These are phyloP conservation scores for Clohesyomyces aquaticus DNA, from an alignment of 495 filamentous ascomycete species.

Conservation along the genomic window DNA sequence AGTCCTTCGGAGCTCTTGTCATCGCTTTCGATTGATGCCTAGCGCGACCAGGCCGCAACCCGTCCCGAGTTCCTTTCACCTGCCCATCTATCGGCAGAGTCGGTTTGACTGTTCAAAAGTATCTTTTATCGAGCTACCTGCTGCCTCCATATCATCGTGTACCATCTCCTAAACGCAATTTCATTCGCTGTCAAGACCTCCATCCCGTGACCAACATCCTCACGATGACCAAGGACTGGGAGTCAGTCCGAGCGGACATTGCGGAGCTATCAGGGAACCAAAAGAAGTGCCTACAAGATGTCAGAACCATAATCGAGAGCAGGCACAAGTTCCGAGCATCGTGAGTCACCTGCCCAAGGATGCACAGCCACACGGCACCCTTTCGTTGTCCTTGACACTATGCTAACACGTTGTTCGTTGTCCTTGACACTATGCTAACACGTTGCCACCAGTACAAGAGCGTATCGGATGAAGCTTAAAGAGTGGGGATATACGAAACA, in stretches of 20 bases:
- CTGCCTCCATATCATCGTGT: too few relatives aligned
- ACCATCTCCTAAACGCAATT: too few relatives aligned
- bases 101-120: too few relatives aligned
- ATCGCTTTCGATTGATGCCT: not conserved
- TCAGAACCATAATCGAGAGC: conserved; percentile 31
- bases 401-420: too few relatives aligned
- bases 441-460: conserved; percentile 21
- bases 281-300: conserved; percentile 33
- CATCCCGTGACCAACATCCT: not conserved
- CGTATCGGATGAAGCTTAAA: conserved; percentile 38
- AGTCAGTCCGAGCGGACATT: conserved; percentile 25
- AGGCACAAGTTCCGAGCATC: conserved; percentile 32
- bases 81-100: too few relatives aligned
- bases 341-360: conserved; percentile 19
- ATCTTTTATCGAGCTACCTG: too few relatives aligned
- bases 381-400: not conserved
- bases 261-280: conserved; percentile 27
- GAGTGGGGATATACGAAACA: conserved; percentile 35
- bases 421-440: not conserved
- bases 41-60: not conserved
- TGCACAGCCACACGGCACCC: not conserved
- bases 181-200: not conserved
- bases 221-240: conserved; percentile 39
- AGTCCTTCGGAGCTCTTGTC: not conserved
- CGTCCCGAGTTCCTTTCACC: too few relatives aligned